Conservation (phyloP, 1,139 yeast genomes). For the Debaryomyces coudertii region DNA sequence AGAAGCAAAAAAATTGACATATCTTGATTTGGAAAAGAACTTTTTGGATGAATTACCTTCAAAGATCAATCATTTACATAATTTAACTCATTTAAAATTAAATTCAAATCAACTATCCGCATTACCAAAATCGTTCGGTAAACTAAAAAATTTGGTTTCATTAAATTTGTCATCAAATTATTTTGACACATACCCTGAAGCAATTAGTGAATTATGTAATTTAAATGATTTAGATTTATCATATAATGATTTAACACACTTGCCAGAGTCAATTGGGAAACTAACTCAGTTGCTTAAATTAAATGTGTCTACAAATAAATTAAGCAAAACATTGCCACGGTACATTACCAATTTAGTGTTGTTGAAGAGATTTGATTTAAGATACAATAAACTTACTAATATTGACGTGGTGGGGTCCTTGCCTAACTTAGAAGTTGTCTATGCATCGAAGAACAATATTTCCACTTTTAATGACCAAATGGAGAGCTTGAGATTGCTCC, state of each 20-base stretch:
- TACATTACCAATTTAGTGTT: slow-evolving; percentile 54
- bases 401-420: slow-evolving; percentile 67
- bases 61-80: slow-evolving; percentile 54
- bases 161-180: slow-evolving; percentile 83
- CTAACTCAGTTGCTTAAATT: slow-evolving; percentile 65
- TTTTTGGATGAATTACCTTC: slow-evolving; percentile 66
- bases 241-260: slow-evolving; percentile 65
- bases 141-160: slow-evolving; percentile 56
- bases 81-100: slow-evolving; percentile 59
- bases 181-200: slow-evolving; percentile 68
- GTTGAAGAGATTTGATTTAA: slow-evolving; percentile 75
- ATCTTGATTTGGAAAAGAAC: slow-evolving; percentile 78
- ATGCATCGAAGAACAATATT: slow-evolving; percentile 77
- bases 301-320: slow-evolving; percentile 73
- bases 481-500: slow-evolving; percentile 55
- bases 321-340: slow-evolving; percentile 59
- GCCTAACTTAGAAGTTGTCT: slow-evolving; percentile 70
- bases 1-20: slow-evolving; percentile 67
- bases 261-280: slow-evolving; percentile 67
- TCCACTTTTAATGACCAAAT: slow-evolving; percentile 69
- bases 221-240: slow-evolving; percentile 77
- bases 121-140: slow-evolving; percentile 66
- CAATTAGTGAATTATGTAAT: slow-evolving; percentile 62
- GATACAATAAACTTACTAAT: slow-evolving; percentile 70
- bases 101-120: slow-evolving; percentile 72